phyloP scores from a whole-genome alignment of 441 rosid species.

The Adansonia gregorii region DNA sequence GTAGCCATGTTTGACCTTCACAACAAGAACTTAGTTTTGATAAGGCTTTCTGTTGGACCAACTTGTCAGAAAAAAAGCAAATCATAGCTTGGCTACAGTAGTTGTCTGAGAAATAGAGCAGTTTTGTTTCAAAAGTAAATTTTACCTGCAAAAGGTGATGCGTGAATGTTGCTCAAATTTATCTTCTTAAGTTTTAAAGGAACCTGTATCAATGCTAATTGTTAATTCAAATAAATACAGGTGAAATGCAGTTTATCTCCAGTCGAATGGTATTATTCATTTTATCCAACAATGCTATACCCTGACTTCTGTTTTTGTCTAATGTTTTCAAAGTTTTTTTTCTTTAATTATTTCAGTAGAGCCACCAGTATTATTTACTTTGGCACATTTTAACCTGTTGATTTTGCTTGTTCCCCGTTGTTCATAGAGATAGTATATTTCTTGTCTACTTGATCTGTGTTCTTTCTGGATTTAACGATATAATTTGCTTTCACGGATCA shows the following conservation, averaged over 20 bases:
- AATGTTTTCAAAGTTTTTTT: background rate
- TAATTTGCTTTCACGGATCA: constrained; percentile 52
- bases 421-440: background rate
- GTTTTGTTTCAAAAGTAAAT: background rate
- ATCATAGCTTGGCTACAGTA: background rate
- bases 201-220: background rate
- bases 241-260: background rate
- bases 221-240: background rate
- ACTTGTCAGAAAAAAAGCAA: background rate
- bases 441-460: background rate
- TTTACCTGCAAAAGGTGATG: background rate
- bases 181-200: background rate
- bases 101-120: background rate
- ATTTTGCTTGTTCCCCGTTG: background rate
- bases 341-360: background rate
- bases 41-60: background rate
- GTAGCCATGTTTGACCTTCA: background rate
- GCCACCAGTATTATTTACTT: background rate
- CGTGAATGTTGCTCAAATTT: background rate
- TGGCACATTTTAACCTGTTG: constrained; percentile 1
- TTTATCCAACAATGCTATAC: background rate
- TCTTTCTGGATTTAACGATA: background rate
- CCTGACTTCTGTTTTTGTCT: background rate
- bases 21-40: background rate
- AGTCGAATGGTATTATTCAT: background rate